Evolutionary conservation across 2,329 filamentous ascomycete genomes (phyloP).

Genomic region (Nothophaeocryptopus gaeumannii): DNA sequence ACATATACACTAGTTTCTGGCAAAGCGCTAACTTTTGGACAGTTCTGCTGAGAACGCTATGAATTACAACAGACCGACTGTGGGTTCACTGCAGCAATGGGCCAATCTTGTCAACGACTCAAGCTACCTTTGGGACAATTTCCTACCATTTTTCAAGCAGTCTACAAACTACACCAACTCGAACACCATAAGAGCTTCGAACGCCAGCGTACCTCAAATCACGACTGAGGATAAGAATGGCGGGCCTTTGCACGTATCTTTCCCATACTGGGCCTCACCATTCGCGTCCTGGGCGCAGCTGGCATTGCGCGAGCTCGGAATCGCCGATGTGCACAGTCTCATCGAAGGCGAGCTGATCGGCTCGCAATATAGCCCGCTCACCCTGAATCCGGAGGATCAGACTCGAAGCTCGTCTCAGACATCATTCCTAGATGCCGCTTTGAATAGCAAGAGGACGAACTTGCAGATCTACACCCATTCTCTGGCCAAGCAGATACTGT

Average conservation of each 20-base stretch:
- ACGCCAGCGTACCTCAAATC: not conserved
- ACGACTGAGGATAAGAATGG: not conserved
- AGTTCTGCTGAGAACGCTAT: constrained; percentile 27
- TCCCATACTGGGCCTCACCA: not conserved
- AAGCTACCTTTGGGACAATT: constrained; percentile 30
- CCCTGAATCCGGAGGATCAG: constrained; percentile 13
- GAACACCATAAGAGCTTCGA: not conserved
- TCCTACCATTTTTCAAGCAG: constrained; percentile 22
- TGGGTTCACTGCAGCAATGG: constrained; percentile 36
- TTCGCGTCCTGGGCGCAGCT: not conserved
- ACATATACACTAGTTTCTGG: not conserved
- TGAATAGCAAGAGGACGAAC: constrained; percentile 4
- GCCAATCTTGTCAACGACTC: constrained; percentile 37
- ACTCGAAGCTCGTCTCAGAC: constrained; percentile 12
- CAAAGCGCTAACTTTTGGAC: not conserved
- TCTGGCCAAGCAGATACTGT: constrained; percentile 17
- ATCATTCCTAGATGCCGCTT: constrained; percentile 7
- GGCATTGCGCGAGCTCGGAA: not conserved
- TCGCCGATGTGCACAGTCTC: not conserved
- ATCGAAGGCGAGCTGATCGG: not conserved
- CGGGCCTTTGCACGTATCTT: not conserved
- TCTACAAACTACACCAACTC: constrained; percentile 3
- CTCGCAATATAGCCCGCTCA: constrained; percentile 14
- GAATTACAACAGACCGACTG: constrained; percentile 32
- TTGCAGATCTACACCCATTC: constrained; percentile 12